These are phyloP conservation scores for Thraustotheca clavata DNA, from an alignment of 352 stramenopile species.

Conservation along the genomic window DNA sequence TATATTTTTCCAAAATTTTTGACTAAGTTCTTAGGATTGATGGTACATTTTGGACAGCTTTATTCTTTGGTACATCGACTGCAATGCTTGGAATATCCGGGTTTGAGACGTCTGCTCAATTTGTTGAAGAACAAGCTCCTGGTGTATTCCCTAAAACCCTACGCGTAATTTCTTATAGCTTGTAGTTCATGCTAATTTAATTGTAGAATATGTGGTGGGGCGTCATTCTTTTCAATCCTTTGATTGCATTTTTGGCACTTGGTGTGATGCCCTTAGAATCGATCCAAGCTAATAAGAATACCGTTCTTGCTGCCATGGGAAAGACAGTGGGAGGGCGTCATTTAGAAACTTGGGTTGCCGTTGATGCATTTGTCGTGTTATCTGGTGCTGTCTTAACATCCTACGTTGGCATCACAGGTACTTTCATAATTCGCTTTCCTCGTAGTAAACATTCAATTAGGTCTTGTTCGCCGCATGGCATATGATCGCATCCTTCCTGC, in stretches of 20 bases:
- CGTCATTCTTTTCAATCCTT: slow-evolving; percentile 77
- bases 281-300: slow-evolving; percentile 48
- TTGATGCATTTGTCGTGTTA: slow-evolving; percentile 86
- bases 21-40: slow-evolving; percentile 23
- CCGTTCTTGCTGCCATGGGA: slow-evolving; percentile 61
- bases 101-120: slow-evolving; percentile 83
- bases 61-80: slow-evolving; percentile 65
- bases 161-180: slow-evolving; percentile 18
- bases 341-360: slow-evolving; percentile 42
- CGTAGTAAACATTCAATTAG: not conserved
- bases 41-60: slow-evolving; percentile 33
- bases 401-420: slow-evolving; percentile 56
- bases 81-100: slow-evolving; percentile 84
- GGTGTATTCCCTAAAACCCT: slow-evolving; percentile 75
- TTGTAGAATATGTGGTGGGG: slow-evolving; percentile 56
- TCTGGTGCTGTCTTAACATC: slow-evolving; percentile 75
- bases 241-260: slow-evolving; percentile 52
- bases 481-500: slow-evolving; percentile 29
- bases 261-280: slow-evolving; percentile 61
- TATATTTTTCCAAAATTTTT: no score
- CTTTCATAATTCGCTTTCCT: not conserved
- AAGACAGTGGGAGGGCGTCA: slow-evolving; percentile 29
- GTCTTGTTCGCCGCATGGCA: slow-evolving; percentile 37
- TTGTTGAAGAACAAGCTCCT: slow-evolving; percentile 73
- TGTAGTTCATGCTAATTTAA: not conserved